Conservation (phyloP, 73 alveolate genomes). For the Tetrahymena malaccensis region DNA sequence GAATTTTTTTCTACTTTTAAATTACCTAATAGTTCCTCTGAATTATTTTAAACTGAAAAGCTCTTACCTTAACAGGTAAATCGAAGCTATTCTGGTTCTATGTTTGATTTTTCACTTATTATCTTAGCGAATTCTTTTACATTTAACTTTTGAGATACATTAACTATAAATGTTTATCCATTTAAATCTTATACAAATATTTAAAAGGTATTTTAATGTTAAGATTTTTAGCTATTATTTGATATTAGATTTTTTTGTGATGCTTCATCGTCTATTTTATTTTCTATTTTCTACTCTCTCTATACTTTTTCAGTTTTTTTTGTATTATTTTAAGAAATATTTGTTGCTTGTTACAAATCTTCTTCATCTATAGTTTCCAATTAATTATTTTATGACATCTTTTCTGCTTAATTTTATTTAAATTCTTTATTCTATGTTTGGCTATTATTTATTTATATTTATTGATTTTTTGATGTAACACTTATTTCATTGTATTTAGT, state of each 20-base stretch:
- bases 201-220: background rate
- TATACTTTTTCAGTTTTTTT: too few relatives aligned
- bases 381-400: too few relatives aligned
- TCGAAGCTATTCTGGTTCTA: background rate
- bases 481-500: background rate
- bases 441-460: too few relatives aligned
- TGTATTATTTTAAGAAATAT: too few relatives aligned
- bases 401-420: too few relatives aligned
- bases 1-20: background rate
- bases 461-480: background rate
- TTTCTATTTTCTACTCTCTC: background rate
- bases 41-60: background rate
- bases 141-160: background rate
- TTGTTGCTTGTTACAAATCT: too few relatives aligned
- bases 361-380: too few relatives aligned
- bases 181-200: background rate
- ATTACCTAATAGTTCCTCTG: background rate
- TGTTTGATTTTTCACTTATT: background rate
- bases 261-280: background rate
- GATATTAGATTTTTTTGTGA: background rate
- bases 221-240: background rate
- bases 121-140: background rate
- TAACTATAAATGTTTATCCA: background rate
- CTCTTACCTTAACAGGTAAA: background rate
- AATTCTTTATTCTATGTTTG: too few relatives aligned